These are phyloP conservation scores for Petasospora rhodanensis DNA, from an alignment of 1,139 yeast species.

Conservation along the genomic window DNA sequence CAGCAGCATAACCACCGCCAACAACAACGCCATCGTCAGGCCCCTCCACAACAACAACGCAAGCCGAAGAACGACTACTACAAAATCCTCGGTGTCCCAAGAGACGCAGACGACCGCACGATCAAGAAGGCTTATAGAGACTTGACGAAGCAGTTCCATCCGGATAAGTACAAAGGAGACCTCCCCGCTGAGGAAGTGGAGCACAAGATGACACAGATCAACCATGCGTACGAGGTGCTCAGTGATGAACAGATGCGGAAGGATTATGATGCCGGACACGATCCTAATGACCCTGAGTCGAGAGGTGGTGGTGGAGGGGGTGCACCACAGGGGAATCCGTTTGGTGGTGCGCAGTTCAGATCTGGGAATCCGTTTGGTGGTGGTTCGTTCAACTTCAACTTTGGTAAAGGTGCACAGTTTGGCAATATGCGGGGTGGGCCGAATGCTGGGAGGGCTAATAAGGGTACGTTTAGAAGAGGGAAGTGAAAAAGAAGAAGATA, in stretches of 20 bases:
- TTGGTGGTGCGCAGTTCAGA: constrained; percentile 4
- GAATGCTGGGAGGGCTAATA: too few species aligned
- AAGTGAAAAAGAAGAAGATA: too few species aligned
- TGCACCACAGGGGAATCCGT: constrained; percentile 3
- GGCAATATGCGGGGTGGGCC: constrained; percentile 6
- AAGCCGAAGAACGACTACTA: constrained; percentile 71
- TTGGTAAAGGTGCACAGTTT: constrained; percentile 4
- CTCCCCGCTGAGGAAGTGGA: constrained; percentile 69
- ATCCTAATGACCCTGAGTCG: constrained; percentile 45
- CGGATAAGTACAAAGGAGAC: constrained; percentile 80
- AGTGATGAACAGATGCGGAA: constrained; percentile 60
- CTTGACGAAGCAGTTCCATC: constrained; percentile 79
- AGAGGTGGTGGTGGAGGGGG: constrained; percentile 7
- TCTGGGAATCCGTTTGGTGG: constrained; percentile 14
- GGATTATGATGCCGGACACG: constrained; percentile 61
- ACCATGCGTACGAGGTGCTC: constrained; percentile 87
- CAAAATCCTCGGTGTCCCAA: constrained; percentile 64
- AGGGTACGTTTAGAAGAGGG: too few species aligned
- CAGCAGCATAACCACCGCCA: constrained; percentile 47
- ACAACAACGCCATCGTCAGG: constrained; percentile 44
- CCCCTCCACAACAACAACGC: constrained; percentile 34
- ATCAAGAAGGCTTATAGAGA: constrained; percentile 80
- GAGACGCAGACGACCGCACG: constrained; percentile 65
- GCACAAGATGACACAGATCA: constrained; percentile 83
- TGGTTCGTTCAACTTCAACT: constrained; percentile 13